Percentiles rank a stretch among this genome's conserved stretches.
Evolutionary conservation across 257 asterid species (phyloP).

Genomic region (Ballota nigra): DNA sequence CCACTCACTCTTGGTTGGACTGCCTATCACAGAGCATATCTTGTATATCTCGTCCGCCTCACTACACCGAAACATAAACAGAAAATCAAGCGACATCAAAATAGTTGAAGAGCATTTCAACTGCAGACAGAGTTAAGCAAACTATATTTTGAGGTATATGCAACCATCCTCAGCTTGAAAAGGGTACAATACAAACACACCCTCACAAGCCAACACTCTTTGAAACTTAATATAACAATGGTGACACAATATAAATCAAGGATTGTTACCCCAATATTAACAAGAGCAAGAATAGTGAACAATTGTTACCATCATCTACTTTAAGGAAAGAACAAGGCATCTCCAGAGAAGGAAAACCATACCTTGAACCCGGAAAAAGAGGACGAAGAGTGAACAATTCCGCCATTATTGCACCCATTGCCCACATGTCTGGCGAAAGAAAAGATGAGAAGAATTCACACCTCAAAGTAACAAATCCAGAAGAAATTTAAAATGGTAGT

Average conservation of each 20-base stretch:
- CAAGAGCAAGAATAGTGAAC: neutral
- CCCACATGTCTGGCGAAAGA: constrained; percentile 85
- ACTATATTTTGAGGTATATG: neutral
- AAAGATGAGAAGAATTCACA: neutral
- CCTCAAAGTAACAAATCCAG: neutral
- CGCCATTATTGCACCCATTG: constrained; percentile 98
- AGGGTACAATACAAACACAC: neutral
- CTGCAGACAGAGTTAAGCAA: neutral
- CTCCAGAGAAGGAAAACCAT: neutral
- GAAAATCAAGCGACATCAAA: constrained; percentile 11
- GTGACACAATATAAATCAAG: neutral
- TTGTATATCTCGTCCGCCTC: constrained; percentile 93
- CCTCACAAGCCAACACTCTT: neutral
- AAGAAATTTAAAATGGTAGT: neutral
- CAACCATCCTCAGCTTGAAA: neutral
- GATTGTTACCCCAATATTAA: neutral
- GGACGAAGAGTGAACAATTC: constrained; percentile 84
- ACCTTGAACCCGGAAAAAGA: constrained; percentile 95
- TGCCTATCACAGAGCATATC: constrained; percentile 84
- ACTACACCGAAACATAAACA: constrained; percentile 37
- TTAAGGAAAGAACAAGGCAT: neutral
- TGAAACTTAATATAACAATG: neutral
- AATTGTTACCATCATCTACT: neutral
- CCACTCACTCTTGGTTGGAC: constrained; percentile 72
- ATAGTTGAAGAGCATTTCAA: neutral